Base-by-base conservation (phyloP, 768 basidiomycete species). In the Tulasnella sp. region DNA sequence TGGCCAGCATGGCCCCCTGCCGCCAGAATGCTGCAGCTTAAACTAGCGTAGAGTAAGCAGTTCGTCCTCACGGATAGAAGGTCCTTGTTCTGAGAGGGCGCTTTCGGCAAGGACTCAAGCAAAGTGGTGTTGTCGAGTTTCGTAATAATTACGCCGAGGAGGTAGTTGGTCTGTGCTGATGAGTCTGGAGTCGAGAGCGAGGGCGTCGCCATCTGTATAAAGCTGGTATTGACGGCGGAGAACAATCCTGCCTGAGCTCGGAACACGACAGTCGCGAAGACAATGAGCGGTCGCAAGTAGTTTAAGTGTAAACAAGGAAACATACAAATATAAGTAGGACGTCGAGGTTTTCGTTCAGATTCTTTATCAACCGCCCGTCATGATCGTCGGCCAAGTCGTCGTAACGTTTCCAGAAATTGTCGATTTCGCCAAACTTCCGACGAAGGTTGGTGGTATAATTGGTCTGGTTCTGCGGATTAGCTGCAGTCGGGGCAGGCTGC, bases 281-380 rank as follows among this genome's bases (percentile, higher is more conserved):
- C 20, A 24, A 42, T 76, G 24, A 24, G 60, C n/a, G 14, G 28
- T 20, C n/a, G 6, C 18, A 6, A 58, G 54, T 14, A 14, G 11
- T 64, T 28, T 9, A 20, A 1, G 6, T 42, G 11, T 28, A 20
- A 34, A 28, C 11, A 18, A 11, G 12, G 4, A 42, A 3, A 50
- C 77, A 3, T n/a, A 78, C 77, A 40, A 64, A 78, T 41, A 78
- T 78, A 34, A 78, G 64, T 37, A 78, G 64, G 58, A 78, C 77
- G 41, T 78, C 77, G 42, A 78, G 77, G n/a, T 60, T 40, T 5
- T 78, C 77, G 34, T 78, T 78, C 77, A 60, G 69, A 58, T 42
- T 41, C 64, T 44, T 60, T 9, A 64, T 46, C 77, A 78, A 54
- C 7, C 58, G 46, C 20, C 40, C 20, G n/a, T 78, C 77, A 40